phyloP scores from a whole-genome alignment of 805 yeast genomes.

The Cyberlindnera japonica region DNA sequence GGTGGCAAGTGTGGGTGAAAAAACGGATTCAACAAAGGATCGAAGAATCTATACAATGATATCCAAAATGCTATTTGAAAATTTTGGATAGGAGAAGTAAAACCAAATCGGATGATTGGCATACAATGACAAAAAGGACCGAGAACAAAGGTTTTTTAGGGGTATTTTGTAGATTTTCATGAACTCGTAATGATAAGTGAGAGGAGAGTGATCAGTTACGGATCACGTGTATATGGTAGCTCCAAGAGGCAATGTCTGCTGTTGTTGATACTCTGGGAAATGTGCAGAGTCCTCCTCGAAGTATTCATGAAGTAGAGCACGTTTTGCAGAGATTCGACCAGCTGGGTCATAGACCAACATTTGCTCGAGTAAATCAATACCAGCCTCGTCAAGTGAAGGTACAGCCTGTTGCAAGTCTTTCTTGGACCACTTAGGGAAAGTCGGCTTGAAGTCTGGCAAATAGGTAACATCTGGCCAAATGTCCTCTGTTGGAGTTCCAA shows the following conservation, averaged over 20 bases:
- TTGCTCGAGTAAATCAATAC: conserved; percentile 75
- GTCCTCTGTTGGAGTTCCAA: conserved; percentile 93
- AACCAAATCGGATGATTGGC: too few species aligned
- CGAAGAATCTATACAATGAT: too few species aligned
- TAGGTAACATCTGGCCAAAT: conserved; percentile 92
- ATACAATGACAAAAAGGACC: too few species aligned
- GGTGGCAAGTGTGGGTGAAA: background rate
- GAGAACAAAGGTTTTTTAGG: too few species aligned
- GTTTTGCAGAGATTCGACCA: conserved; percentile 86
- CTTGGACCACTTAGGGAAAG: conserved; percentile 87
- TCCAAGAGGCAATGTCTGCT: conserved; percentile 29
- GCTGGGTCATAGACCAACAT: conserved; percentile 91
- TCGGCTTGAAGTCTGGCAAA: conserved; percentile 88
- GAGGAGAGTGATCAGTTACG: background rate
- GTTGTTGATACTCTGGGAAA: conserved; percentile 27
- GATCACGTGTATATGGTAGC: conserved; percentile 26
- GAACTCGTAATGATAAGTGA: background rate
- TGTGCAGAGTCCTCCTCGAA: conserved; percentile 52
- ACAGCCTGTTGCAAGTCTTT: conserved; percentile 68
- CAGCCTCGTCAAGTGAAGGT: conserved; percentile 77
- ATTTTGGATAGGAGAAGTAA: too few species aligned
- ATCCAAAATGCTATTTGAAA: too few species aligned
- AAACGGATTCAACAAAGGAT: background rate
- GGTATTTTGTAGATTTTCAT: background rate
- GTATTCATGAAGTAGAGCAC: conserved; percentile 88